Conservation (phyloP, 1,284 basidiomycete genomes). For the Moniliella sp. region DNA sequence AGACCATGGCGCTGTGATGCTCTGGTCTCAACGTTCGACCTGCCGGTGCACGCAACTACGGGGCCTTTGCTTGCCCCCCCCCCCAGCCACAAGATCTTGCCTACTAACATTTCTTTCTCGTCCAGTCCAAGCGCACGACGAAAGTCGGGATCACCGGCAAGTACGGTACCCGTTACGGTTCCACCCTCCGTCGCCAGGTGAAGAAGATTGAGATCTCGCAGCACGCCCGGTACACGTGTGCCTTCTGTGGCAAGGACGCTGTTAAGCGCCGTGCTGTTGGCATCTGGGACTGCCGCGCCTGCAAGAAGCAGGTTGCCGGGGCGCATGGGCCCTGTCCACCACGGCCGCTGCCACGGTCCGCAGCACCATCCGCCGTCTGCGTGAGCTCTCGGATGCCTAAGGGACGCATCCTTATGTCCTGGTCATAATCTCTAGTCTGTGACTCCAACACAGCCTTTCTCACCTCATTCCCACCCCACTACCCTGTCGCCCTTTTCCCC, state of each 20-base stretch:
- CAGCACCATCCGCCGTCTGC: slow-evolving; percentile 34
- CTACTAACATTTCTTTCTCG: too few species aligned
- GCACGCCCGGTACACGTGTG: slow-evolving; percentile 34
- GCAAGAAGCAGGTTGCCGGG: slow-evolving; percentile 93
- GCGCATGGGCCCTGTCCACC: slow-evolving; percentile 81
- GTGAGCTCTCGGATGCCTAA: slow-evolving; percentile 34
- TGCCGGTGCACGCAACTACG: too few species aligned
- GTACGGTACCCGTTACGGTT: slow-evolving; percentile 99
- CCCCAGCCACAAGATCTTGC: too few species aligned
- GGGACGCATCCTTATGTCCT: too few species aligned
- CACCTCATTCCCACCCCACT: too few species aligned
- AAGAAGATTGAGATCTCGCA: slow-evolving; percentile 87
- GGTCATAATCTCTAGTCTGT: too few species aligned
- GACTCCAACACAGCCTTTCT: too few species aligned
- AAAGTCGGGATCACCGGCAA: slow-evolving; percentile 98
- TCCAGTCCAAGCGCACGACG: slow-evolving; percentile 2
- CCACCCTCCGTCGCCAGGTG: slow-evolving; percentile 79
- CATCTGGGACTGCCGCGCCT: slow-evolving; percentile 88
- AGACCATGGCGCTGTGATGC: too few species aligned
- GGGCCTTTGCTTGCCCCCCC: too few species aligned
- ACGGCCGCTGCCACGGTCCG: slow-evolving; percentile 93
- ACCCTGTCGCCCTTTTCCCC: too few species aligned
- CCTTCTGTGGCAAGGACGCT: slow-evolving; percentile 48
- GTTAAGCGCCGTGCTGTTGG: slow-evolving; percentile 89
- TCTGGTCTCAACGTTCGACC: too few species aligned